Conservation (phyloP, 768 basidiomycete genomes). For the Terana coerulea region DNA sequence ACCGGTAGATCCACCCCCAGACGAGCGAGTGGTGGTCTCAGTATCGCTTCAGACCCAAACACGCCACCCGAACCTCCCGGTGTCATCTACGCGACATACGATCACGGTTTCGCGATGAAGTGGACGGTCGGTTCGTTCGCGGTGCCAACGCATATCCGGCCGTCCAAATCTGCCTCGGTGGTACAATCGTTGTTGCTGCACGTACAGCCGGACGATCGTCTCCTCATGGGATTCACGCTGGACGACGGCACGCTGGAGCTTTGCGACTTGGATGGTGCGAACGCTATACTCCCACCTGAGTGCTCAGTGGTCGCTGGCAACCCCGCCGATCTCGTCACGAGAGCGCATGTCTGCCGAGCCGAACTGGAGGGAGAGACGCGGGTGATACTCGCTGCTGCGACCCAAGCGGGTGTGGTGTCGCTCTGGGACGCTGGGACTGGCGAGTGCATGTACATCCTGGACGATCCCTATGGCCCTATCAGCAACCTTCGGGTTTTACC, state of each 20-base stretch:
- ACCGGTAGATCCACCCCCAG: constrained; percentile 6
- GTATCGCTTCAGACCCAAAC: not conserved
- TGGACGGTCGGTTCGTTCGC: constrained; percentile 39
- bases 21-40: not conserved
- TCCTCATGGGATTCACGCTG: constrained; percentile 55
- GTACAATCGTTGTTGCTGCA: constrained; percentile 46
- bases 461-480: constrained; percentile 56
- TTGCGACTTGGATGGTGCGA: constrained; percentile 44
- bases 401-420: constrained; percentile 65
- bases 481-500: constrained; percentile 58
- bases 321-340: constrained; percentile 47
- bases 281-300: constrained; percentile 38
- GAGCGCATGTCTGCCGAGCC: constrained; percentile 49
- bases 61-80: constrained; percentile 3
- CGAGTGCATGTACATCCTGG: constrained; percentile 59
- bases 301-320: constrained; percentile 59
- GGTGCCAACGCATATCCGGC: constrained; percentile 36
- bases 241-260: constrained; percentile 69
- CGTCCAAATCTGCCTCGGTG: constrained; percentile 40
- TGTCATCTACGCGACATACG: constrained; percentile 37
- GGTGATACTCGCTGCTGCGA: constrained; percentile 57
- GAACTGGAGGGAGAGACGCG: constrained; percentile 48
- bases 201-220: constrained; percentile 41
- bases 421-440: constrained; percentile 71
- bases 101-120: constrained; percentile 53